Evolutionary conservation across 108 stramenopile genomes (phyloP), one percentile per base, ranked within the genome.

Genomic region (Cyclotella kingstonii): DNA sequence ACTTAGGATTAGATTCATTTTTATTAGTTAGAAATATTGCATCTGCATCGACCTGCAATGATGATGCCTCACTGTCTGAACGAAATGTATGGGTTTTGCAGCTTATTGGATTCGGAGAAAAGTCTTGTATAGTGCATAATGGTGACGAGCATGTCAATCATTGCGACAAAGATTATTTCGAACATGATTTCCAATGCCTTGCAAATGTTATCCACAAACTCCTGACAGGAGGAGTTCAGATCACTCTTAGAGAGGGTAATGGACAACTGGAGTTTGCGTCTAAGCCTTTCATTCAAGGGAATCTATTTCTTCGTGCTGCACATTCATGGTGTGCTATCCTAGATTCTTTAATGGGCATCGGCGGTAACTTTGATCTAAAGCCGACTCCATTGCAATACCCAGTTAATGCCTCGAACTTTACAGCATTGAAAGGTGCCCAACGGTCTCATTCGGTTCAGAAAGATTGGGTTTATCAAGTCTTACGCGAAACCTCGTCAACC

Each of bases 111-210:
- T 74, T 74, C 42, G 73, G 73, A 18, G 22, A 74, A 51, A 66
- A 74, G 28, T 58, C 73, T 11, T 10, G 66, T 36, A 38, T 74
- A 9, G 15, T 74, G 52, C n/a, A n/a, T n/a, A 39, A 54, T 10
- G 54, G 64, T 38, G 38, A 66, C 3, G 53, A 59, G 26, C 29
- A 43, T 3, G 9, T 11, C n/a, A 9, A 17, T 22, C 4, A n/a
- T 5, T 66, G 59, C 52, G 9, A 40, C 31, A 38, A 61, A 28
- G 45, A 23, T 27, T 53, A 66, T 38, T 74, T 58, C 35, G 64
- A 59, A 41, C 58, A 74, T 33, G 73, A 74, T 74, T 74, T 66
- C 39, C 56, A 59, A n/a, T 60, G 64, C 53, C 64, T 74, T 22
- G 73, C 73, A 34, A 74, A 74, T 44, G 59, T 66, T 0, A 59